These are phyloP conservation scores for Aspergillus melleus DNA, from an alignment of 2,329 filamentous ascomycete genomes.

Conservation along the genomic window DNA sequence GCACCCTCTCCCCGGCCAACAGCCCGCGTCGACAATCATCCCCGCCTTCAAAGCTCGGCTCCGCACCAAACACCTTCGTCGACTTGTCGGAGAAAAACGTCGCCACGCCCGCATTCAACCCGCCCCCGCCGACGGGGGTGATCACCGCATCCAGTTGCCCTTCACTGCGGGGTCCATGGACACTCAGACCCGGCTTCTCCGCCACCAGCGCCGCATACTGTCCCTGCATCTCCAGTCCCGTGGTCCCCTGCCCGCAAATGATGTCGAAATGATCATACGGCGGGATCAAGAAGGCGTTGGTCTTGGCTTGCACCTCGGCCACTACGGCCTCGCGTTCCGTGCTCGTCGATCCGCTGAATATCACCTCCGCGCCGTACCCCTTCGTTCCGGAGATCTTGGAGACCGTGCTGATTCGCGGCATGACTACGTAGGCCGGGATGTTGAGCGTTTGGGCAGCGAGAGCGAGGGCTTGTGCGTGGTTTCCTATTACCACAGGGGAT, in stretches of 20 bases:
- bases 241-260: conserved; percentile 89
- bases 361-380: conserved; percentile 72
- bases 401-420: conserved; percentile 83
- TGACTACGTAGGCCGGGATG: conserved; percentile 84
- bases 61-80: conserved; percentile 79
- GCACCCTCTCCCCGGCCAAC: conserved; percentile 62
- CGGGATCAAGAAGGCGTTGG: conserved; percentile 76
- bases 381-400: conserved; percentile 82
- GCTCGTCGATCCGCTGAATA: conserved; percentile 79
- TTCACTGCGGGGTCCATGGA: conserved; percentile 12
- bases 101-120: conserved; percentile 80
- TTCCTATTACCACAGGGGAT: conserved; percentile 57
- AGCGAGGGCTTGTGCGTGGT: conserved; percentile 90
- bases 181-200: conserved; percentile 27
- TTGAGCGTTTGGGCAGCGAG: conserved; percentile 73
- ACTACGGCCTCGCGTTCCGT: conserved; percentile 79
- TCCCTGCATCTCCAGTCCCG: conserved; percentile 75
- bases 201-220: conserved; percentile 63
- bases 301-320: conserved; percentile 65
- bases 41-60: conserved; percentile 78
- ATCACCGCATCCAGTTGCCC: conserved; percentile 67
- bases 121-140: conserved; percentile 82
- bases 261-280: conserved; percentile 93
- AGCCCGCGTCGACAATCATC: conserved; percentile 79
- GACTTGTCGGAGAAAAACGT: conserved; percentile 69